Conservation (phyloP, 768 basidiomycete genomes). For the Serendipita sp. region DNA sequence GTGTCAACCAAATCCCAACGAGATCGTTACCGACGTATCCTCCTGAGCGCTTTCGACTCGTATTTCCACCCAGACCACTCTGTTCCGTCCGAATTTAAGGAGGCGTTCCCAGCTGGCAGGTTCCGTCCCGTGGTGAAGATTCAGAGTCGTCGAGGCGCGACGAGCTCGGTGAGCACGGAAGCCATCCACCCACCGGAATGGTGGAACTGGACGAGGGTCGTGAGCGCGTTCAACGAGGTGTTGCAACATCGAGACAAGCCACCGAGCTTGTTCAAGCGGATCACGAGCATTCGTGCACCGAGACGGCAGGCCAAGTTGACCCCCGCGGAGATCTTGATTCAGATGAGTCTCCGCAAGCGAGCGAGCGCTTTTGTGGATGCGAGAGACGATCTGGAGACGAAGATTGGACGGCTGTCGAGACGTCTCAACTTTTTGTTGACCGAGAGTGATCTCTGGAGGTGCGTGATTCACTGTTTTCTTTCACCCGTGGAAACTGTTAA, state of each 20-base stretch:
- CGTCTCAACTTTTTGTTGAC: constrained; percentile 86
- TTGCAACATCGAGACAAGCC: constrained; percentile 81
- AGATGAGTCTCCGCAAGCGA: constrained; percentile 77
- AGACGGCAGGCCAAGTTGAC: constrained; percentile 60
- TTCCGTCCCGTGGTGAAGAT: constrained; percentile 88
- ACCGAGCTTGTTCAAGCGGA: constrained; percentile 71
- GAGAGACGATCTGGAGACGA: constrained; percentile 83
- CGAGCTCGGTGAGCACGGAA: constrained; percentile 71
- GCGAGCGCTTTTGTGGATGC: constrained; percentile 93
- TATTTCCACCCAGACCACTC: constrained; percentile 84
- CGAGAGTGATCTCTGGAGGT: constrained; percentile 79
- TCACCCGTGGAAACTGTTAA: too few species aligned
- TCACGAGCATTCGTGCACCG: constrained; percentile 58
- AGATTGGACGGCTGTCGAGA: constrained; percentile 74
- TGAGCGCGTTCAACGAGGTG: constrained; percentile 79
- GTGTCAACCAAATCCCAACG: constrained; percentile 71
- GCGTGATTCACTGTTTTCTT: too few species aligned
- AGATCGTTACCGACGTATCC: constrained; percentile 59
- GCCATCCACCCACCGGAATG: constrained; percentile 81
- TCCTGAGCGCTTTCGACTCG: constrained; percentile 65
- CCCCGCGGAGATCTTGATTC: constrained; percentile 69
- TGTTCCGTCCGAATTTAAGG: constrained; percentile 82
- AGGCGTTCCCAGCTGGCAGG: constrained; percentile 83
- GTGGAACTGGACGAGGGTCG: constrained; percentile 88
- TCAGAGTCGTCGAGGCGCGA: constrained; percentile 65